Percentiles rank a stretch among this genome's conserved stretches.
phyloP scores from a whole-genome alignment of 345 rosid species.

The Leavenworthia alabamica region DNA sequence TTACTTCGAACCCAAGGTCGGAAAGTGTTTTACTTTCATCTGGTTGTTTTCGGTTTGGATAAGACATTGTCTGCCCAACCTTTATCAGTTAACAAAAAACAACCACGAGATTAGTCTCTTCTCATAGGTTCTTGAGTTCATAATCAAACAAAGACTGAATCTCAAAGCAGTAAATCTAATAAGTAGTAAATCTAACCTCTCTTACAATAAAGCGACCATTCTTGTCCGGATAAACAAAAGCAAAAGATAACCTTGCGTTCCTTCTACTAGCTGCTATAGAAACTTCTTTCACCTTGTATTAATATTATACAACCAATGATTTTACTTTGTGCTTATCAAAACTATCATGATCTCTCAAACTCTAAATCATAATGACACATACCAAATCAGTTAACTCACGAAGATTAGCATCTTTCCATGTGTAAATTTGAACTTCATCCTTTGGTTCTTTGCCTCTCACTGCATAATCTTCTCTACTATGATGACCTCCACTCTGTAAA shows the following conservation, averaged over 20 bases:
- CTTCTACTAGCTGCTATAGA: conserved; percentile 86
- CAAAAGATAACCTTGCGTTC: conserved; percentile 79
- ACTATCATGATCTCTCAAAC: background rate
- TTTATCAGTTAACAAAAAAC: conserved; percentile 24
- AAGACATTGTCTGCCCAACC: conserved; percentile 81
- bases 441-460: conserved; percentile 94
- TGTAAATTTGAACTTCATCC: conserved; percentile 93
- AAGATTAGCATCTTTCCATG: conserved; percentile 94
- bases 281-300: conserved; percentile 86
- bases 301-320: no score
- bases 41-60: conserved; percentile 54
- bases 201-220: conserved; percentile 64
- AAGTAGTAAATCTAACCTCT: conserved; percentile 64
- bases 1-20: conserved; percentile 80
- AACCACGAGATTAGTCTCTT: conserved; percentile 11
- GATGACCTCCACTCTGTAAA: conserved; percentile 73
- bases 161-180: no score
- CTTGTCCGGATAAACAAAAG: conserved; percentile 83
- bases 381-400: conserved; percentile 89
- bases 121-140: background rate
- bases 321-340: background rate
- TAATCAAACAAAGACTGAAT: background rate
- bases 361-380: no score
- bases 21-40: conserved; percentile 72
- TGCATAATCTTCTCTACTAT: conserved; percentile 74